Base-by-base conservation (phyloP, 805 yeast species). In the Cephaloascus fragrans region DNA sequence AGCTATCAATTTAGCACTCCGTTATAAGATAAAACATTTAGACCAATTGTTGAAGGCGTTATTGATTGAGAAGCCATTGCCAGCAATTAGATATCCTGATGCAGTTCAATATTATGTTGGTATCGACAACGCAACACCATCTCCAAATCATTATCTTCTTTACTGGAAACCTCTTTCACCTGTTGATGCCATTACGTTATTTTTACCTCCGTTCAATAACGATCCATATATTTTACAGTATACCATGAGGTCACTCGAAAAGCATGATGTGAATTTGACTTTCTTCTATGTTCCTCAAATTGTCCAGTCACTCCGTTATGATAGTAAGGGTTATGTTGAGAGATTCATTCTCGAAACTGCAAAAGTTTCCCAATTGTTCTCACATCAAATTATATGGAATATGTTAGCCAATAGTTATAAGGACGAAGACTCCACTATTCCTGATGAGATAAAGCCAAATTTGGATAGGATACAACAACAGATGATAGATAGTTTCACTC, bases 341-440 rank as follows among this genome's bases (percentile, higher is more conserved):
- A 73, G 87, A 48, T 86, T 84, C 54, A 88, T 93, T 45, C 62
- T 90, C 40, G 97, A 93, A 56, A 86, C 97, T 1, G 97, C 95
- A 2, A 80, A 83, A 53, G 85, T 88, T 12, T 81, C 93, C 19
- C 94, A 85, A 47, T 66, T 90, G 44, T 93, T 93, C 68, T 89
- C 97, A 0, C 99, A 93, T 59, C 99, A 93, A 60, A 89, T 93
- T 47, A 87, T 93, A 40, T 93, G 99, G 99, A 93, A 93, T 53
- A 87, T 93, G 84, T 61, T 83, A 51, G 97, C 99, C 1, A 93
- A 94, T 54, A 77, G 88, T 44, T 93, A 75, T 59, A 83, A 81
- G 48, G 97, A 85, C 54, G 97, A 90, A 49, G 96, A 90, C 8
- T 80, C 87, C 0, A 67, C 77, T 0, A 69, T 74, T 5, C 93